A percentile compares a stretch with the other conserved stretches of the same genome.
Evolutionary conservation across 306 rosid genomes (phyloP).

Genomic region (Carpinus viminea): DNA sequence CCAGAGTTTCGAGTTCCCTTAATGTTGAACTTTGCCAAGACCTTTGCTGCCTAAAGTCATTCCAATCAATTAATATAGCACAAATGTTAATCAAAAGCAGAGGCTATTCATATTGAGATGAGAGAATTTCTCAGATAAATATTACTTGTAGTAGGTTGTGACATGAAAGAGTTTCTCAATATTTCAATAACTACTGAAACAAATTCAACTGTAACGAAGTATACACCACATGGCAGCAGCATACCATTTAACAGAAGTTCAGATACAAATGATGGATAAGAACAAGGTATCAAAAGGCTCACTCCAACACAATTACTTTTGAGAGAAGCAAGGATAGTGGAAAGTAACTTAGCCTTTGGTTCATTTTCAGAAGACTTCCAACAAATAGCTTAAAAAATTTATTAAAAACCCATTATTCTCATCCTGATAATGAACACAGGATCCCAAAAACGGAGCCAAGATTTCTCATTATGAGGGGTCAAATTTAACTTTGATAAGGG

Average conservation of each 20-base stretch:
- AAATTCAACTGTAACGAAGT: background rate
- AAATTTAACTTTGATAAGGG: no score
- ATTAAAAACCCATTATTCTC: background rate
- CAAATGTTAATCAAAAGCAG: conserved; percentile 16
- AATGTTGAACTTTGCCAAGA: conserved; percentile 49
- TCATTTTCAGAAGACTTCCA: background rate
- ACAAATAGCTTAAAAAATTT: background rate
- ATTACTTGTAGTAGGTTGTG: conserved; percentile 13
- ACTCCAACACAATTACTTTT: background rate
- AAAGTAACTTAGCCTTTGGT: background rate
- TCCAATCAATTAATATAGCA: conserved; percentile 28
- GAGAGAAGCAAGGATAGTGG: background rate
- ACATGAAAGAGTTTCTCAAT: background rate
- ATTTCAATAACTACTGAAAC: background rate
- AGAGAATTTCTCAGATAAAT: conserved; percentile 1
- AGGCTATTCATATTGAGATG: background rate
- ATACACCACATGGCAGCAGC: background rate
- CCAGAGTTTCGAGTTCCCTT: conserved; percentile 40
- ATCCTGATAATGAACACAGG: background rate
- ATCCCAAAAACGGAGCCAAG: background rate
- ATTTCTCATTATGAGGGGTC: no score
- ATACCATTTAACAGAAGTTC: background rate
- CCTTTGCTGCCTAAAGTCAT: conserved; percentile 57
- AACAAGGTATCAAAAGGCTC: background rate
- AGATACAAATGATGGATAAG: background rate